Conservation (phyloP, 805 yeast species). For the Starmerella floris region DNA sequence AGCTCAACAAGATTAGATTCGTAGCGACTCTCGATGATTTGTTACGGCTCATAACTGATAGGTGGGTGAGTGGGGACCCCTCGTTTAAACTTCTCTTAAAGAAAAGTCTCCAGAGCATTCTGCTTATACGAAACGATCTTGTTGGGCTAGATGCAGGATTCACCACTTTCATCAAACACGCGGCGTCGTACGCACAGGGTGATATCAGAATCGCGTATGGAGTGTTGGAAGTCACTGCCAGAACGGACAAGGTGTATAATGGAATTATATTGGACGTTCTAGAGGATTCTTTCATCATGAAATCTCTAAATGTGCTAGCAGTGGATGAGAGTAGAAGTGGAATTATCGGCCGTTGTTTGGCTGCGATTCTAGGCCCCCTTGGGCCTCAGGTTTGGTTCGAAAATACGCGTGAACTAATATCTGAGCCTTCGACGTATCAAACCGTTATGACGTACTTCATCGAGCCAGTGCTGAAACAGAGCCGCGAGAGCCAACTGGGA, state of each 20-base stretch:
- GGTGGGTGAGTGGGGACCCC: constrained; percentile 15
- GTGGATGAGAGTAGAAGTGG: constrained; percentile 6
- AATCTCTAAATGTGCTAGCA: constrained; percentile 2
- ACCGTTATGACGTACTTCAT: constrained; percentile 13
- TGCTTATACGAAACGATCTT: background rate
- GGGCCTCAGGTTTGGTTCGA: constrained; percentile 8
- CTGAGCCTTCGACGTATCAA: constrained; percentile 1
- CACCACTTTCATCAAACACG: constrained; percentile 1
- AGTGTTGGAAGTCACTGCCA: constrained; percentile 9
- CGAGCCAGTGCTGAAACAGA: constrained; percentile 13
- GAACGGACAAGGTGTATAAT: background rate
- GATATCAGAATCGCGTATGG: constrained; percentile 11
- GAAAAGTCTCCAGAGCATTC: constrained; percentile 1
- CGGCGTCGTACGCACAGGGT: constrained; percentile 1
- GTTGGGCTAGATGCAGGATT: background rate
- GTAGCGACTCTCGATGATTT: background rate
- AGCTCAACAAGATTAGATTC: background rate
- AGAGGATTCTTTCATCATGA: constrained; percentile 4
- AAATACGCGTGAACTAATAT: background rate
- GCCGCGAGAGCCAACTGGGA: background rate
- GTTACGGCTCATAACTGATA: constrained; percentile 1
- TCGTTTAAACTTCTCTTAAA: constrained; percentile 4
- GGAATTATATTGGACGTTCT: background rate
- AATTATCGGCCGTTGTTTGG: constrained; percentile 12
- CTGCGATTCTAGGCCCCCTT: constrained; percentile 5